phyloP scores from a whole-genome alignment of 208 protist species.

The Leishmania amazonensis region DNA sequence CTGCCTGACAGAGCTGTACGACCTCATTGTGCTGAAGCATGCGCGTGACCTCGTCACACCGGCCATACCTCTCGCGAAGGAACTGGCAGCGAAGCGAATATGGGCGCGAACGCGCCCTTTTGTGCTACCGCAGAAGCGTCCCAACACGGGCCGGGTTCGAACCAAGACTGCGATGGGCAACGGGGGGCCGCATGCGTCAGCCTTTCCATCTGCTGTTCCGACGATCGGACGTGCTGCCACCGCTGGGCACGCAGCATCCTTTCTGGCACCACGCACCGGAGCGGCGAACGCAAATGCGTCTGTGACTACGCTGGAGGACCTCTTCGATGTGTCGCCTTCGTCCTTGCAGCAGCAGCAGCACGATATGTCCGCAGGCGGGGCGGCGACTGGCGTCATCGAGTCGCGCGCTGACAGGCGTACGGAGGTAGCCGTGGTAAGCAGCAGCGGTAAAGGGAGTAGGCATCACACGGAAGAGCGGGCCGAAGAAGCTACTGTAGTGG shows the following conservation, averaged over 20 bases:
- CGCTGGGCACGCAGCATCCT: background rate
- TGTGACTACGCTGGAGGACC: conserved; percentile 5
- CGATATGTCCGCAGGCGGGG: background rate
- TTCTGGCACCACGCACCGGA: background rate
- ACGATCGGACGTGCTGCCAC: background rate
- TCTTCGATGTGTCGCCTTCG: conserved; percentile 12
- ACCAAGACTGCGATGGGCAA: background rate
- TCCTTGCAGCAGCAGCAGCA: conserved; percentile 9
- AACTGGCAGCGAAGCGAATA: conserved; percentile 60
- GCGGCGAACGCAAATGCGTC: background rate
- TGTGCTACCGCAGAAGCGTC: conserved; percentile 26
- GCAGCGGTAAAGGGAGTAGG: background rate
- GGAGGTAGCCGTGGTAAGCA: background rate
- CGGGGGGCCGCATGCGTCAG: background rate
- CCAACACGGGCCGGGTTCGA: conserved; percentile 1
- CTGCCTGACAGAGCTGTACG: conserved; percentile 88
- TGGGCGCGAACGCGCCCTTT: conserved; percentile 41
- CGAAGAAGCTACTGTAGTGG: background rate
- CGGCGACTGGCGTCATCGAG: background rate
- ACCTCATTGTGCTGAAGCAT: conserved; percentile 74
- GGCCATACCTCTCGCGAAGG: conserved; percentile 76
- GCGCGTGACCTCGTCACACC: conserved; percentile 46
- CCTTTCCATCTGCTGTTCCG: conserved; percentile 7
- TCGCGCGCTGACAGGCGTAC: background rate
- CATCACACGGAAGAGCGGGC: background rate